Base-by-base conservation (phyloP, 768 basidiomycete species). In the Macrocybe gigantea region DNA sequence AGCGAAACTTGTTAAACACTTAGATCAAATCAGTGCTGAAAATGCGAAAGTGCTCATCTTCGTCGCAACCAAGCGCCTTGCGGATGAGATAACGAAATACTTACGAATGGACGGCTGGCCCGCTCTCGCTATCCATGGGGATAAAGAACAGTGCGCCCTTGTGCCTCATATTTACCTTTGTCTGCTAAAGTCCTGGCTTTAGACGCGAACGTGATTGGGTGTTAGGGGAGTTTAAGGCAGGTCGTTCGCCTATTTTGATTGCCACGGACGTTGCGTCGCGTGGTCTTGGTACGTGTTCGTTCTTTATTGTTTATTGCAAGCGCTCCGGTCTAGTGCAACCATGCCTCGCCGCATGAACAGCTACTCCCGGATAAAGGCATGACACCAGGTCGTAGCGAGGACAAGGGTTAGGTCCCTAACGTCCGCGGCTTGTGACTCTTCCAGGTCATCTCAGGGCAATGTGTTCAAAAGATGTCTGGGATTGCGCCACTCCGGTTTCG, bases 201-300 rank as follows among this genome's bases (percentile, higher is more conserved):
- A 93, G 89, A 60, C 89, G 90, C 49, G 96, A 99, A 73, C 94
- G 96, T 72, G 96, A 99, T 64, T 99, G 96, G 96, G 96, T 98
- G 43, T 75, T 99, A 36, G 76, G 85, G 65, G 96, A 99, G 72
- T 99, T 99, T 79, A 98, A 98, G 73, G 87, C 92, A 47, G 93
- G 96, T 59, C 88, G 93, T 54, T 93, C 90, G 32, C 95, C 95
- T 2, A 98, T 99, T 66, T 79, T 99, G 63, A 91, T 98, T 62
- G 96, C 96, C 71, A 98, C 96, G 58, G 96, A 97, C 67, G 95
- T 99, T 60, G 96, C 95, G 52, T 96, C 93, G 64, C 94, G 95
- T 83, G 95, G 95, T 80, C 83, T 99, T 64, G 96, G 96, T 98
- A 87, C 76, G 95, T 93, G 62, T 63, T 75, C 59, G 64, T 67